Evolutionary conservation across 2,329 filamentous ascomycete genomes (phyloP), one percentile per base, ranked within the genome.

Genomic region (Corynespora cassiicola): DNA sequence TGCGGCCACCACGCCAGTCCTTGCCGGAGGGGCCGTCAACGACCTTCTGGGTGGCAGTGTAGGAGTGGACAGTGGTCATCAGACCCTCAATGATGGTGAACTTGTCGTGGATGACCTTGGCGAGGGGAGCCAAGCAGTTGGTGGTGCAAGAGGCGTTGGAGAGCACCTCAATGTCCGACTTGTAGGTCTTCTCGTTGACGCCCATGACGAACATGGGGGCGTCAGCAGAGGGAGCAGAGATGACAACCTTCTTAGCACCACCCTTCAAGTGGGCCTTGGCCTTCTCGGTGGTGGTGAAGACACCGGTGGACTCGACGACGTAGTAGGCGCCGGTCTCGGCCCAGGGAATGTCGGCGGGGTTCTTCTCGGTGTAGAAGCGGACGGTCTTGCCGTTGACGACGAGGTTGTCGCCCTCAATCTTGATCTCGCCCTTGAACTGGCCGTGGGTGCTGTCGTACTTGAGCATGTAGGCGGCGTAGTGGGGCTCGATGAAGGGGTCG

Each of bases 131-230:
- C 77, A 99, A 80, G 86, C 94, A 97, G 89, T 99, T 99, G 83
- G 94, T 97, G 75, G 94, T 99, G 90, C 94, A 97, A 64, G 94
- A 97, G 66, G 94, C 94, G 82, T 99, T 99, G 79, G 94, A 97
- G 80, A 97, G 89, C 74, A 99, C 86, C 66, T 90, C 79, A 75
- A 94, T 83, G 73, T 88, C 88, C 72, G 87, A 85, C 75, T 88
- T 92, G 86, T 97, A 97, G 66, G 76, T 81, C 75, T 91, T 83
- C 78, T 97, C 81, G 84, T 97, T 99, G 80, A 99, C 94, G 73
- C 94, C 94, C 86, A 96, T 95, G 72, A 99, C 94, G 85, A 95
- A 99, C 94, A 99, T 99, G 73, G 92, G 92, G 69, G 94, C 94
- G 80, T 99, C 94, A 60, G 88, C 87, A 51, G 89, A 95, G 66